Base-by-base conservation (phyloP, 2,329 filamentous ascomycete genomes). In the Chaetomiaceae sp. region DNA sequence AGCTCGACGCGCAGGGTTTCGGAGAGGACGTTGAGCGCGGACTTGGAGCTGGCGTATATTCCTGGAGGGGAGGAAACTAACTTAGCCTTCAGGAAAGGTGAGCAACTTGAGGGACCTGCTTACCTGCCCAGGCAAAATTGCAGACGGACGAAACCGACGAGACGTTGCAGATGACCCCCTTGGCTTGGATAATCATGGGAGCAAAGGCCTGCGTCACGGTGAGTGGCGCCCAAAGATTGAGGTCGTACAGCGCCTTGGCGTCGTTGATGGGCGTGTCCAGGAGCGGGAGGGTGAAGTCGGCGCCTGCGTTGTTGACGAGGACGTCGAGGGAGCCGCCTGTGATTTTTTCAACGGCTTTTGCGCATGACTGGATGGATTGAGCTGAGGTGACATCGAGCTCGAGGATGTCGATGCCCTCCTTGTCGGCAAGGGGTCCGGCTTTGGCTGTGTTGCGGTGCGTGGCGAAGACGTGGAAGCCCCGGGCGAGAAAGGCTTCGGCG, bases 261-360 rank as follows among this genome's bases (percentile, higher is more conserved):
- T 62, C 62, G 31, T 58, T 54, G 5, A 68, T 20, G 12, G 61
- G 54, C n/a, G 60, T 58, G 51, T 72, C 69, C 16, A 67, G 50
- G 0, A 69, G 49, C 10, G 68, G 65, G 55, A 65, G 61, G 3
- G 55, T 46, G 43, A 63, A 62, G 34, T 62, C 63, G 35, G 60
- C 55, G 13, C 66, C 72, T 2, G 73, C 69, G 57, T 73, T 73
- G 58, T 74, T 73, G 54, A 74, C 62, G 14, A 75, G 64, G 33
- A 74, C 65, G 53, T 75, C 69, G 12, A 75, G 59, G 17, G 60
- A 65, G 9, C 64, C 59, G 8, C 54, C 48, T 3, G 60, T 50
- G 34, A 76, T 64, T 14, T 59, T 51, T 4, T 60, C 60, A 16
- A 68, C 66, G 17, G 67, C 57, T 5, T 49, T 34, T 0, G 52